Percentiles rank a stretch among this genome's conserved stretches.
phyloP scores from a whole-genome alignment of 2,329 filamentous ascomycete genomes.

The Pyrenophora graminea region DNA sequence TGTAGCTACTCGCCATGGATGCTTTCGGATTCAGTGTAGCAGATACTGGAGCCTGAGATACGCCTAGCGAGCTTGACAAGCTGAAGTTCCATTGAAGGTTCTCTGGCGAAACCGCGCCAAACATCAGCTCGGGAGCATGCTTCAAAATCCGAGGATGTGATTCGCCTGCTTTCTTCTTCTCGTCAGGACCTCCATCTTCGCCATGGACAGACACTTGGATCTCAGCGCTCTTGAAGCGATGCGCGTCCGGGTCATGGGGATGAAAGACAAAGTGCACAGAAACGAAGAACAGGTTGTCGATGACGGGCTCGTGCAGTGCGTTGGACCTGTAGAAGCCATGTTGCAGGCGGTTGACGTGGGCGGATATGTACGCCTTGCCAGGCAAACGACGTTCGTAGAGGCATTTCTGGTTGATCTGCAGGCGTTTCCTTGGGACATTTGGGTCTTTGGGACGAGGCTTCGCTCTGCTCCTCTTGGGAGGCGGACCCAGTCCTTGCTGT shows the following conservation, averaged over 20 bases:
- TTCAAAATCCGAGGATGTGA: conserved; percentile 52
- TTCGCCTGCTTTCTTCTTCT: conserved; percentile 11
- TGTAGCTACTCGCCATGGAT: conserved; percentile 49
- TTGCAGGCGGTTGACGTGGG: conserved; percentile 56
- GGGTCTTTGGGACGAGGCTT: conserved; percentile 24
- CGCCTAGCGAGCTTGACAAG: conserved; percentile 52
- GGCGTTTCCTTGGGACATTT: conserved; percentile 31
- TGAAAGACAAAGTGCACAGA: conserved; percentile 58
- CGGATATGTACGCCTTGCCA: conserved; percentile 55
- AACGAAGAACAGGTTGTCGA: conserved; percentile 54
- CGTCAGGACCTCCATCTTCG: conserved; percentile 12
- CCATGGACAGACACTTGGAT: conserved; percentile 49
- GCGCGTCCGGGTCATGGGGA: conserved; percentile 47
- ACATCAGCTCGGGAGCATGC: conserved; percentile 57
- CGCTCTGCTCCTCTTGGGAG: conserved; percentile 14
- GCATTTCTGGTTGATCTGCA: conserved; percentile 46
- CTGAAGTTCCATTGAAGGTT: conserved; percentile 56
- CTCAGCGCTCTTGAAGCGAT: conserved; percentile 55
- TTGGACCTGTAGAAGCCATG: conserved; percentile 53
- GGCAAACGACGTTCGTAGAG: conserved; percentile 56
- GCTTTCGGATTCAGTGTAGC: conserved; percentile 51
- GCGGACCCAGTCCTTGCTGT: neutral
- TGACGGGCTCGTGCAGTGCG: conserved; percentile 49
- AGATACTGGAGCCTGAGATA: conserved; percentile 51
- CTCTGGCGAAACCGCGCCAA: conserved; percentile 53